These are phyloP conservation scores for Penicillium sp. DNA, from an alignment of 2,329 filamentous ascomycete genomes.

Conservation along the genomic window DNA sequence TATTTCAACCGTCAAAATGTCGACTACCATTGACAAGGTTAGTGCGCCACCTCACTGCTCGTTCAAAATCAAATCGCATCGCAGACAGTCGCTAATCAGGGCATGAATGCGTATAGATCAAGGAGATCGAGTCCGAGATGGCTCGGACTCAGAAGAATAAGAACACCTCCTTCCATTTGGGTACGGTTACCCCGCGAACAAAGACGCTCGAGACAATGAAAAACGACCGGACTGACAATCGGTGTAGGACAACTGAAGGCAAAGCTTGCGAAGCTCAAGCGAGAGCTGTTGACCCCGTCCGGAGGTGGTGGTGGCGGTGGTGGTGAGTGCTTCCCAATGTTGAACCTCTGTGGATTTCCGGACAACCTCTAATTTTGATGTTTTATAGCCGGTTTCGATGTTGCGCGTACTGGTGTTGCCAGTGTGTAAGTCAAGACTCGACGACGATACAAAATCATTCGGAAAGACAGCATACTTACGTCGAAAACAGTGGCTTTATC, in stretches of 20 bases:
- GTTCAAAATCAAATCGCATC: constrained; percentile 13
- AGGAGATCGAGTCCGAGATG: constrained; percentile 98
- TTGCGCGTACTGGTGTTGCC: constrained; percentile 94
- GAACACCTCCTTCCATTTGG: constrained; percentile 89
- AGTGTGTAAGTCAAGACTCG: constrained; percentile 67
- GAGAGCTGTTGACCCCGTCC: constrained; percentile 86
- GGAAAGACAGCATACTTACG: constrained; percentile 22
- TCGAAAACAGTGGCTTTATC: constrained; percentile 73
- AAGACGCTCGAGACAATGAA: constrained; percentile 2
- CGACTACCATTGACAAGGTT: constrained; percentile 97
- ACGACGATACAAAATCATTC: neutral
- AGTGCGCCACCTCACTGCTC: constrained; percentile 56
- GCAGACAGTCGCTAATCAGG: constrained; percentile 37
- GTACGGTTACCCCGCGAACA: constrained; percentile 47
- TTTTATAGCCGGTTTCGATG: constrained; percentile 80
- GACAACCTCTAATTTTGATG: constrained; percentile 29
- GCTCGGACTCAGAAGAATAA: constrained; percentile 97
- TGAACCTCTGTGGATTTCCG: constrained; percentile 9
- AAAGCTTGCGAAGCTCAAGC: constrained; percentile 96
- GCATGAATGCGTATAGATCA: constrained; percentile 69
- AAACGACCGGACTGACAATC: constrained; percentile 1
- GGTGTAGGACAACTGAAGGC: constrained; percentile 81
- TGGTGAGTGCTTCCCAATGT: constrained; percentile 44
- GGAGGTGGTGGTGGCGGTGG: constrained; percentile 81
- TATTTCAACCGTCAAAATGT: constrained; percentile 67